Conservation (phyloP, 1,284 basidiomycete genomes). For the Ganoderma sinense region DNA sequence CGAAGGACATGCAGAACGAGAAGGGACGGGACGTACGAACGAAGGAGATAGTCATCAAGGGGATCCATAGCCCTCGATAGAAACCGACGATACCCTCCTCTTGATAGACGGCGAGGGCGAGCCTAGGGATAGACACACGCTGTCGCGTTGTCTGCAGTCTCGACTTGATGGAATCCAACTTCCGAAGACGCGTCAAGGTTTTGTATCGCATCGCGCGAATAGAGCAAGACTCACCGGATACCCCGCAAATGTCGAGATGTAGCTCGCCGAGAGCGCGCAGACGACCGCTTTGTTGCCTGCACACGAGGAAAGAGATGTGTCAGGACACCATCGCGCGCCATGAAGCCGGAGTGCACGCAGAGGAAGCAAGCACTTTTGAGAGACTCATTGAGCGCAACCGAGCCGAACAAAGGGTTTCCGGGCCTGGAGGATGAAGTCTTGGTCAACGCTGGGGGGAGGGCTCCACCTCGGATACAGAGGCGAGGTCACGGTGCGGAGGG, state of each 20-base stretch:
- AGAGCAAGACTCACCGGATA: conserved; percentile 68
- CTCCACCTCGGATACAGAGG: neutral
- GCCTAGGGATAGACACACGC: conserved; percentile 74
- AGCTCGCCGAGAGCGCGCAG: conserved; percentile 83
- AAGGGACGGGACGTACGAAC: conserved; percentile 72
- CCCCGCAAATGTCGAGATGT: conserved; percentile 83
- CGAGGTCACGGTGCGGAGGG: conserved; percentile 14
- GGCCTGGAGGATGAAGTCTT: conserved; percentile 49
- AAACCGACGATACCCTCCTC: conserved; percentile 95
- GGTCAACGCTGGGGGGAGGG: conserved; percentile 14
- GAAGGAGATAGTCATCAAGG: conserved; percentile 95
- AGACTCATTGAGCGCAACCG: conserved; percentile 66
- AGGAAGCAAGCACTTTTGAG: conserved; percentile 60
- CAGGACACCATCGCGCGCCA: conserved; percentile 13
- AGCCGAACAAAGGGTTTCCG: conserved; percentile 66
- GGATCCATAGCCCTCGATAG: conserved; percentile 91
- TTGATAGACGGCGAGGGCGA: conserved; percentile 79
- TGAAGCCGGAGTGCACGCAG: neutral
- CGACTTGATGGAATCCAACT: conserved; percentile 92
- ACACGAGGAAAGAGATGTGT: conserved; percentile 5
- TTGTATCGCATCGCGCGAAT: neutral
- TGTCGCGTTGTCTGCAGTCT: conserved; percentile 88
- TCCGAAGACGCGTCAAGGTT: conserved; percentile 4
- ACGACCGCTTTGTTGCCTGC: conserved; percentile 83
- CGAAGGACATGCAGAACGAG: neutral